A percentile compares a stretch with the other conserved stretches of the same genome.
Conservation (phyloP, 225 moss, liverwort and hornwort species). For the Pseudisothecium myosuroides region DNA sequence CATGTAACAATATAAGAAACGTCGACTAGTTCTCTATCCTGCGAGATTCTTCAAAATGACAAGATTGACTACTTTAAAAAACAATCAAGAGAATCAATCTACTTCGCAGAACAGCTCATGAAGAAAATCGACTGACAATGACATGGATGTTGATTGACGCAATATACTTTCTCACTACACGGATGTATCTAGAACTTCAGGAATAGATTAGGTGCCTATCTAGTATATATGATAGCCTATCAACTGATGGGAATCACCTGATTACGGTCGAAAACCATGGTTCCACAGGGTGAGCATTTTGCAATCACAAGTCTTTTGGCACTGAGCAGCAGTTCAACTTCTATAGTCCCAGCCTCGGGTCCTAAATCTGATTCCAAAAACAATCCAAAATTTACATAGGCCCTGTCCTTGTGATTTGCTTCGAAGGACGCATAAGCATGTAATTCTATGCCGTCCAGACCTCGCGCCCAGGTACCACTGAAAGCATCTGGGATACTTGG, state of each 20-base stretch:
- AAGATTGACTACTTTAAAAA: not conserved
- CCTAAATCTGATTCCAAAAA: constrained; percentile 65
- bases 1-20: not conserved
- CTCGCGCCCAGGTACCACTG: constrained; percentile 47
- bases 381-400: constrained; percentile 69
- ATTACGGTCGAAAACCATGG: constrained; percentile 27
- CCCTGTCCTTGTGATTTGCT: constrained; percentile 60
- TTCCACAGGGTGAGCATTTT: constrained; percentile 40
- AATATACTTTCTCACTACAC: not conserved
- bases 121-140: not conserved
- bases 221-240: not conserved
- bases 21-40: not conserved
- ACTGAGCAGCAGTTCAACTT: constrained; percentile 42
- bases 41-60: not conserved
- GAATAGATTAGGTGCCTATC: not conserved
- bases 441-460: constrained; percentile 17
- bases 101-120: not conserved
- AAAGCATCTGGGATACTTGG: constrained; percentile 55
- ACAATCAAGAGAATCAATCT: not conserved
- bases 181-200: not conserved
- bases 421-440: constrained; percentile 48
- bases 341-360: constrained; percentile 12
- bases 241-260: constrained; percentile 38
- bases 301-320: constrained; percentile 41
- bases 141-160: not conserved